Evolutionary conservation across 371 early-diverging fungal genomes (phyloP).

Genomic region (Rhizopus stolonifer): DNA sequence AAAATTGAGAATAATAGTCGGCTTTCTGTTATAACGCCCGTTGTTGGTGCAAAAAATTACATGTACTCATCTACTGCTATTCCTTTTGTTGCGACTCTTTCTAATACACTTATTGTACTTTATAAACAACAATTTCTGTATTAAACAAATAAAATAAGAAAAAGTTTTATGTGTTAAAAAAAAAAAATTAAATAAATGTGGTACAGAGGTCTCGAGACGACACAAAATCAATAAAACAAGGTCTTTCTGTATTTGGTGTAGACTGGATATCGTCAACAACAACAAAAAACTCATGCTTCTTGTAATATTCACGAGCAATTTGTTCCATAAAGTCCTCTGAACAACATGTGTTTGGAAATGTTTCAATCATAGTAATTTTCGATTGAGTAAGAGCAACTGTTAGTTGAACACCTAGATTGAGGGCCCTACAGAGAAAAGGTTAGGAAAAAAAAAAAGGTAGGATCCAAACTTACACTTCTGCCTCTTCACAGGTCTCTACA

Average conservation of each 20-base stretch:
- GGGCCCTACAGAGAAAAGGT: not conserved
- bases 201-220: not conserved
- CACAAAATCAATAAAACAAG: not conserved
- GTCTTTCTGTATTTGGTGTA: not conserved
- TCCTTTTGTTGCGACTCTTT: too few species aligned
- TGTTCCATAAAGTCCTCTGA: not conserved
- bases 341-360: not conserved
- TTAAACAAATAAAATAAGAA: too few species aligned
- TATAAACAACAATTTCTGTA: too few species aligned
- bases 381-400: not conserved
- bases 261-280: not conserved
- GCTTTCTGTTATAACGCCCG: too few species aligned
- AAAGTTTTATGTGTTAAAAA: too few species aligned
- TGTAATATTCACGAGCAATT: not conserved
- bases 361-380: not conserved
- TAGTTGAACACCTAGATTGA: not conserved
- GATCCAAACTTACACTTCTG: not conserved
- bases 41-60: too few species aligned
- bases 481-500: not conserved
- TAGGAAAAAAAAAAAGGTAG: not conserved
- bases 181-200: not conserved
- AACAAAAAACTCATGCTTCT: conserved; percentile 1
- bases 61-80: too few species aligned
- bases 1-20: too few species aligned
- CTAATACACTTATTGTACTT: too few species aligned